Conservation (phyloP, 2,329 filamentous ascomycete genomes). For the Aureobasidium sp. region DNA sequence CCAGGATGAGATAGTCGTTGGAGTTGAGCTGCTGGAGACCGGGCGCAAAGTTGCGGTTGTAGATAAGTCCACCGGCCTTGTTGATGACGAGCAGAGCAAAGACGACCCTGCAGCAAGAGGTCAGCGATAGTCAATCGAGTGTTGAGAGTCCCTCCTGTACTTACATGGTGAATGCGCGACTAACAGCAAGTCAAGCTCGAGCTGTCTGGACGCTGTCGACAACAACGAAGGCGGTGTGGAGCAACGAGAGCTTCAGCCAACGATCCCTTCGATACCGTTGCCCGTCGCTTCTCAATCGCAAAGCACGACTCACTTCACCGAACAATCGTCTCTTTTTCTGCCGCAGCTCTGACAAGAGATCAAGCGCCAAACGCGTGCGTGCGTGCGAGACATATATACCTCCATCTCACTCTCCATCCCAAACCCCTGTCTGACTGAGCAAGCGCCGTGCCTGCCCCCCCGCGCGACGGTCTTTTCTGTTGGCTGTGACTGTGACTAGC, state of each 20-base stretch:
- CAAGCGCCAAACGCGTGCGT: background rate
- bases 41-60: constrained; percentile 87
- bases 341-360: background rate
- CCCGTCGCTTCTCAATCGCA: background rate
- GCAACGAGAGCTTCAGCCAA: background rate
- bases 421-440: background rate
- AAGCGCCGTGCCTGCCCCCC: background rate
- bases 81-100: constrained; percentile 96
- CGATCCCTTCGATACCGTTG: background rate
- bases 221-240: background rate
- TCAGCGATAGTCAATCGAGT: background rate
- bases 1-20: constrained; percentile 94
- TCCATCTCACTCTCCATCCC: background rate
- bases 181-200: background rate
- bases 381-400: background rate
- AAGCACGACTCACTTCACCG: background rate
- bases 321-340: background rate
- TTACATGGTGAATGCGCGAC: constrained; percentile 1
- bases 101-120: constrained; percentile 60
- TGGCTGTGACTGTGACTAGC: background rate
- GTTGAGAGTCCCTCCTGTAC: background rate
- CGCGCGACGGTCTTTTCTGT: background rate
- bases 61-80: constrained; percentile 93
- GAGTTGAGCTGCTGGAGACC: constrained; percentile 80
- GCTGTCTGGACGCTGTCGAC: background rate